Conservation (phyloP, 192 early-diverging fungal genomes). For the Lunasporangiospora selenospora region DNA sequence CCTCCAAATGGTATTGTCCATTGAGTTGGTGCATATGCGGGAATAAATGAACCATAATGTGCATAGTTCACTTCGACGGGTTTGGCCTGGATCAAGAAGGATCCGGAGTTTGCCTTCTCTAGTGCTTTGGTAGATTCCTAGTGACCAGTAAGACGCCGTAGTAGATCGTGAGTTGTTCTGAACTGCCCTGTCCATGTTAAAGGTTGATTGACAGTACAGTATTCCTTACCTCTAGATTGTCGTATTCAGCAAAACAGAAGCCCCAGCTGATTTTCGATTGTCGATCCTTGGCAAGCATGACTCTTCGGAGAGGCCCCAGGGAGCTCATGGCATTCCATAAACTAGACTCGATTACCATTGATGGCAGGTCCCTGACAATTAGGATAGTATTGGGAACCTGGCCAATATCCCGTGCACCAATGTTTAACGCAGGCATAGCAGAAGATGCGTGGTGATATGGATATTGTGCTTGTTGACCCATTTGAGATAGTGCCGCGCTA, state of each 20-base stretch:
- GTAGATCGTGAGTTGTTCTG: too few species aligned
- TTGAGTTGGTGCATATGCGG: conserved; percentile 64
- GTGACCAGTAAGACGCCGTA: neutral
- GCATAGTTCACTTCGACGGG: conserved; percentile 58
- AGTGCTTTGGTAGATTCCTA: conserved; percentile 33
- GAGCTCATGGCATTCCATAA: conserved; percentile 43
- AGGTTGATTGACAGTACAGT: neutral
- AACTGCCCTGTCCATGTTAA: too few species aligned
- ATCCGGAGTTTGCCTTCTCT: conserved; percentile 8
- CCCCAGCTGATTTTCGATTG: conserved; percentile 63
- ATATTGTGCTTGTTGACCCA: too few species aligned
- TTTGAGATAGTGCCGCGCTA: too few species aligned
- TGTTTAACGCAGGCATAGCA: conserved; percentile 58
- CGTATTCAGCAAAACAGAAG: conserved; percentile 68
- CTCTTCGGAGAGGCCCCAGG: conserved; percentile 44
- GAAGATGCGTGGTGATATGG: too few species aligned
- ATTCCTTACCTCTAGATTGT: conserved; percentile 52
- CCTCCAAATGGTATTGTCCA: conserved; percentile 55
- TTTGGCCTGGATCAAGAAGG: conserved; percentile 54
- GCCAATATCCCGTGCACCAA: conserved; percentile 65
- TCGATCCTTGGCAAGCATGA: conserved; percentile 65
- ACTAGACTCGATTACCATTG: conserved; percentile 63
- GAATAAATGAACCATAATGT: conserved; percentile 63
- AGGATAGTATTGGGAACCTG: conserved; percentile 57
- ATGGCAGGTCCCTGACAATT: conserved; percentile 64